Conservation (phyloP, 495 filamentous ascomycete genomes). For the Lentithecium fluviatile region DNA sequence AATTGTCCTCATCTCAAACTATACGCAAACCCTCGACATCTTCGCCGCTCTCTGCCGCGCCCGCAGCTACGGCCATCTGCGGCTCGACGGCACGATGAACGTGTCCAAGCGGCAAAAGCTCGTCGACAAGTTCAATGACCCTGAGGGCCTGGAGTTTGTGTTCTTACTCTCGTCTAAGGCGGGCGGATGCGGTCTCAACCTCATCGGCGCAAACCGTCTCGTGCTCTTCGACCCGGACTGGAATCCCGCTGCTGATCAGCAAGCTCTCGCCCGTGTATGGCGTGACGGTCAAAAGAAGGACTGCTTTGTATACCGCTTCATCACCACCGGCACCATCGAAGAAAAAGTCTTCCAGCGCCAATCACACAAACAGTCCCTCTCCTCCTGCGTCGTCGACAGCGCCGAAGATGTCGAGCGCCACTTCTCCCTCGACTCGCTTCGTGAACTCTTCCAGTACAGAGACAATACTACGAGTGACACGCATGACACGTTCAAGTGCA, state of each 20-base stretch:
- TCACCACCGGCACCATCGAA: conserved; percentile 95
- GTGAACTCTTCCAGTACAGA: conserved; percentile 92
- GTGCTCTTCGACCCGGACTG: conserved; percentile 98
- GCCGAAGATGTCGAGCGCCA: conserved; percentile 97
- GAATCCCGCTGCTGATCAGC: conserved; percentile 98
- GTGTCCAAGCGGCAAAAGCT: conserved; percentile 96
- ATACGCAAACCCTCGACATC: conserved; percentile 92
- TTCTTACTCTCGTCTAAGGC: conserved; percentile 96
- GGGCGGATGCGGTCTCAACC: conserved; percentile 93
- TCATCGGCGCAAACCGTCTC: conserved; percentile 95
- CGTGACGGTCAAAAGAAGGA: conserved; percentile 99
- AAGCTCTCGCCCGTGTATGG: conserved; percentile 96
- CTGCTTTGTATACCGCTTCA: conserved; percentile 99
- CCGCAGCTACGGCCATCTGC: conserved; percentile 78
- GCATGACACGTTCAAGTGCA: conserved; percentile 99
- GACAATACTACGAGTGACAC: conserved; percentile 84
- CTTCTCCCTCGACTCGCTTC: conserved; percentile 82
- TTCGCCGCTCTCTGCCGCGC: conserved; percentile 89
- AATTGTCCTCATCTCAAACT: conserved; percentile 98
- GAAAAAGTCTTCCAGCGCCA: conserved; percentile 99
- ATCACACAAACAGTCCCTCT: conserved; percentile 95
- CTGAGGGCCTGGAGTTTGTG: conserved; percentile 84
- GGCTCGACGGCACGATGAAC: conserved; percentile 95
- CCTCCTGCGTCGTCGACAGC: conserved; percentile 94
- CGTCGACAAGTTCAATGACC: conserved; percentile 98